Evolutionary conservation across 768 basidiomycete genomes (phyloP).

Genomic region (Cubamyces sp.): DNA sequence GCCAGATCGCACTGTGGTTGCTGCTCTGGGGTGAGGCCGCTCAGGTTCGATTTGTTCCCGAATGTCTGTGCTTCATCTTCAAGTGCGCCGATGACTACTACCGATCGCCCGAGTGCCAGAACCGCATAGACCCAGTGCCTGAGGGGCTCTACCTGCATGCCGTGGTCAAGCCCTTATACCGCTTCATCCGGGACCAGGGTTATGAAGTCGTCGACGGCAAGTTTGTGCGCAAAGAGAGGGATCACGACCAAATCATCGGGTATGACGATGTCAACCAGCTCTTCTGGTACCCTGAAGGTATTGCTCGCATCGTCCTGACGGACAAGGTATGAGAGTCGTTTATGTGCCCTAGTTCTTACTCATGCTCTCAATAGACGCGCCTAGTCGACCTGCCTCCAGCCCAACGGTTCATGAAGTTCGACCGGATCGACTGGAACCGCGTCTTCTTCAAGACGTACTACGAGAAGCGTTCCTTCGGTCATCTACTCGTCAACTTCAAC

Average conservation of each 20-base stretch:
- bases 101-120: slow-evolving; percentile 97
- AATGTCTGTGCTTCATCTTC: slow-evolving; percentile 99
- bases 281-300: slow-evolving; percentile 99
- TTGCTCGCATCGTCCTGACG: slow-evolving; percentile 83
- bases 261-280: slow-evolving; percentile 99
- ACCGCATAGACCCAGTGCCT: slow-evolving; percentile 85
- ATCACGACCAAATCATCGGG: slow-evolving; percentile 94
- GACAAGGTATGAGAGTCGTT: slow-evolving; percentile 70
- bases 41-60: slow-evolving; percentile 94
- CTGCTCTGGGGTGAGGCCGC: slow-evolving; percentile 99
- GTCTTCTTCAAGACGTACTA: slow-evolving; percentile 99
- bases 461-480: slow-evolving; percentile 95
- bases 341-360: not conserved
- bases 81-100: slow-evolving; percentile 99
- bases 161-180: slow-evolving; percentile 92
- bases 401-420: slow-evolving; percentile 96
- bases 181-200: slow-evolving; percentile 96
- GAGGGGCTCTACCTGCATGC: slow-evolving; percentile 94
- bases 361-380: slow-evolving; percentile 58
- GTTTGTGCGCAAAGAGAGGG: slow-evolving; percentile 90
- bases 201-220: slow-evolving; percentile 96
- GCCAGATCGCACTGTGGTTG: slow-evolving; percentile 94
- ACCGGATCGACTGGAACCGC: slow-evolving; percentile 93
- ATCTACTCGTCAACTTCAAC: slow-evolving; percentile 99
- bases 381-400: slow-evolving; percentile 90